Base-by-base conservation (phyloP, 1,139 yeast species). In the Hansenula lynferdii region DNA sequence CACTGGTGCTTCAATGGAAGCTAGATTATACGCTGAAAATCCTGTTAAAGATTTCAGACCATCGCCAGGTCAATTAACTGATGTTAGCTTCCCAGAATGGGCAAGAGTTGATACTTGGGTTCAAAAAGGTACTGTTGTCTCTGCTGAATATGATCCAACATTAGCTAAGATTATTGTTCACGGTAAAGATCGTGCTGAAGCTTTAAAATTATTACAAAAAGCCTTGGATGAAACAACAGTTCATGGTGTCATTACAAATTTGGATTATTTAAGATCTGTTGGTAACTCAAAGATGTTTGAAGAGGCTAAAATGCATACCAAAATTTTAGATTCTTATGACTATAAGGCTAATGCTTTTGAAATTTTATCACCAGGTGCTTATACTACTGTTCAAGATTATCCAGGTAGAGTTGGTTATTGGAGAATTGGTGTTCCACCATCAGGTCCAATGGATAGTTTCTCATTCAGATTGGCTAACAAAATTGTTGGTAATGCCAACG, bases 41-140 rank as follows among this genome's bases (percentile, higher is more conserved):
- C 97, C 98, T 2, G 90, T 85, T 35, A 89, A 87, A 59, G 96
- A 83, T 50, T 92, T 92, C 62, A 75, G 85, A 74, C 97, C 97
- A 24, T 86, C 96, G 27, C 97, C 97, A 31, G 98, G 98, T 50
- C 95, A 85, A 63, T 69, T 92, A 46, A 80, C 89, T 9, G 90
- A 87, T 50, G 92, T 90, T 26, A 62, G 66, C 38, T 90, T 89
- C 70, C 97, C 97, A 10, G 64, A 68, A 28, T 82, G 87, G 83
- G 96, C 96, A 8, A 80, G 97, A 64, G 77, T 89, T 45, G 98
- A 92, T 59, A 84, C 94, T 14, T 90, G 97, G 97, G 89, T 87
- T 34, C 69, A 77, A 44, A 85, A 85, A 50, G 98, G 98, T 49
- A 82, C 96, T n/a, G 79, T 73, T 32, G 69, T 92, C 43, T 82